Base-by-base conservation (phyloP, 2,329 filamentous ascomycete genomes). In the Stagonosporopsis tanaceti region DNA sequence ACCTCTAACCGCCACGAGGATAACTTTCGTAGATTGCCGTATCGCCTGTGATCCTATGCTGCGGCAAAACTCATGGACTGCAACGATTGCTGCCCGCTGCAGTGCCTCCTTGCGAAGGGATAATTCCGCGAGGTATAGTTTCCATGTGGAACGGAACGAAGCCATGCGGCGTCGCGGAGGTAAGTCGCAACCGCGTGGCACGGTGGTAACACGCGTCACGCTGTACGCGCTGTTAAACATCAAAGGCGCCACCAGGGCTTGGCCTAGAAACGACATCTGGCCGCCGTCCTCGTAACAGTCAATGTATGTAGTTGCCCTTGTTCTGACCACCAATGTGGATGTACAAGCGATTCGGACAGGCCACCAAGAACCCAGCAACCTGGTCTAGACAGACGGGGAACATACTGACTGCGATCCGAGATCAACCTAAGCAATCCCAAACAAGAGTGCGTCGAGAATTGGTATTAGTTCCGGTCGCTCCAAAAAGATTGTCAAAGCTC, bases 141-240 rank as follows among this genome's bases (percentile, higher is more conserved):
- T 25, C 39, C 45, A 48, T 34, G 44, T 53, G 44, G 39, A 41
- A 57, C 32, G 39, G 39, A 34, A 53, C 30, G 48, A 52, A 35
- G 47, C 53, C 42, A 44, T 44, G 44, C 38, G 44, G 25, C 39
- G 9, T 35, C 48, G 14, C 37, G 37, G 15, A 45, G 28, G n/a
- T 17, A 32, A 35, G 27, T 41, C 48, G 44, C 22, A 48, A 42
- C 34, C 54, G 34, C 25, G 45, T 57, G 44, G 45, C 45, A 47
- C 47, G 9, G n/a, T 37, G 32, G 30, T 57, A 32, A 34, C 54
- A 48, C 15, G 42, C 44, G 39, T 37, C n/a, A 27, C 45, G 48
- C 45, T 45, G 50, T 50, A 41, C 45, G 44, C 48, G 48, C 50
- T 57, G 44, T 45, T 35, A 41, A 20, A 24, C 45, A 45, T 53